phyloP scores from a whole-genome alignment of 2,329 filamentous ascomycete genomes.

The Fusarium succisae region DNA sequence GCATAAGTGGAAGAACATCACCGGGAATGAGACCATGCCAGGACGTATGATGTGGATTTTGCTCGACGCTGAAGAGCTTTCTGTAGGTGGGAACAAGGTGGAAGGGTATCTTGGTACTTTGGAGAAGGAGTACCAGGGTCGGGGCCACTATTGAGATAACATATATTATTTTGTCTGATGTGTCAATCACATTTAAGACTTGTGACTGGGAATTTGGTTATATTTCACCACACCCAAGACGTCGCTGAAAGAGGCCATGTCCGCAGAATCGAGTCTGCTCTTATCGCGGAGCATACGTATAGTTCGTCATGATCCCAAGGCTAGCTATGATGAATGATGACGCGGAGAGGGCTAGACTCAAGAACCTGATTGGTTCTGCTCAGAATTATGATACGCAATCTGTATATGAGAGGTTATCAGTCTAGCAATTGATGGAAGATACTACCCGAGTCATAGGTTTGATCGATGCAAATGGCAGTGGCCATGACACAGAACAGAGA shows the following conservation, averaged over 20 bases:
- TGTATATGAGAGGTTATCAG: fast-evolving
- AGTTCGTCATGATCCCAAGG: background rate
- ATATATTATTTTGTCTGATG: fast-evolving
- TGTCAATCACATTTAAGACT: fast-evolving
- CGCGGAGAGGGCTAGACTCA: background rate
- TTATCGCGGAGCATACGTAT: background rate
- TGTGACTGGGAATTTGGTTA: background rate
- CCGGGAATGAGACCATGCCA: background rate
- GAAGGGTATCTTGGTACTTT: background rate
- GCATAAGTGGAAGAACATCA: background rate
- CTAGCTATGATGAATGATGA: fast-evolving
- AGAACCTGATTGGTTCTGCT: too few relatives aligned
- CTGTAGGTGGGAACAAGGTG: background rate
- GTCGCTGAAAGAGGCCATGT: too few relatives aligned
- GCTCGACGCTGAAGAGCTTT: background rate
- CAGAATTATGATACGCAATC: background rate
- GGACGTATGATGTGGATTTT: background rate
- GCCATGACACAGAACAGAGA: background rate
- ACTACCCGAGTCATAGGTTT: fast-evolving
- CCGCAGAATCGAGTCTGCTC: too few relatives aligned
- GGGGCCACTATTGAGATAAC: background rate
- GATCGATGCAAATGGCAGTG: background rate
- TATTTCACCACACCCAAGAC: background rate
- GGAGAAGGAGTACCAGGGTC: background rate
- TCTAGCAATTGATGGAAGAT: background rate